Base-by-base conservation (phyloP, 805 yeast genomes). In the Suhomyces kilbournensis region DNA sequence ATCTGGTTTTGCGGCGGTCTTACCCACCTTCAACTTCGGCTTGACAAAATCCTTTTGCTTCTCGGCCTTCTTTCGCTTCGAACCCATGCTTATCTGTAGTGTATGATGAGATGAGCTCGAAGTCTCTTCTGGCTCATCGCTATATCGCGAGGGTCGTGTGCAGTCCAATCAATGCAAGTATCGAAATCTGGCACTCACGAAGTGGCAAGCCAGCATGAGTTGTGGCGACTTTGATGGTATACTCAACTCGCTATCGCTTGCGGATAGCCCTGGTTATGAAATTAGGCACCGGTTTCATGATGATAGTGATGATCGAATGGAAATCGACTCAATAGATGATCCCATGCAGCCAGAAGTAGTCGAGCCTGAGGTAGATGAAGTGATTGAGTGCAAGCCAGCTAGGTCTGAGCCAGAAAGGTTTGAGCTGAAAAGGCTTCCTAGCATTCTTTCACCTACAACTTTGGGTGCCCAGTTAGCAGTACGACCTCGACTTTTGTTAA, bases 1-100 rank as follows among this genome's bases (percentile, higher is more conserved):
- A 17, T 83, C 81, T 5, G 91, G 83, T 56, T 82, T 82, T 5
- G 84, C 82, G 17, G 82, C 81, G 2, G 86, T 75, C 68, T 94
- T 94, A 52, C 99, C 99, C 32, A 94, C 97, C 62, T 80, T 86
- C 49, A 94, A 79, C 74, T 90, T 93, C 53, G 83, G 77, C 67
- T 90, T 90, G 49, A 71, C 77, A 65, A 88, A 88, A 63, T 88
- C 96, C 69, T 85, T 86, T 64, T 76, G 77, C 72, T 86, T 88
- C 55, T 85, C 85, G 42, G 76, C 71, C 70, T 74, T 79, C 72
- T 83, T 86, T 67, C 75, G 79, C 60, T 68, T 81, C 44, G 83
- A 82, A 3, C 52, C 55, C 55, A 49, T 52, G 28, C 4, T 3
- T 38, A 9, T 4, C 4, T 38, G 22, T 38, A 19, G 42, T 9